Percentiles rank a stretch among this genome's conserved stretches.
These are phyloP conservation scores for Sporothrix luriei DNA, from an alignment of 2,329 filamentous ascomycete genomes.

Conservation along the genomic window DNA sequence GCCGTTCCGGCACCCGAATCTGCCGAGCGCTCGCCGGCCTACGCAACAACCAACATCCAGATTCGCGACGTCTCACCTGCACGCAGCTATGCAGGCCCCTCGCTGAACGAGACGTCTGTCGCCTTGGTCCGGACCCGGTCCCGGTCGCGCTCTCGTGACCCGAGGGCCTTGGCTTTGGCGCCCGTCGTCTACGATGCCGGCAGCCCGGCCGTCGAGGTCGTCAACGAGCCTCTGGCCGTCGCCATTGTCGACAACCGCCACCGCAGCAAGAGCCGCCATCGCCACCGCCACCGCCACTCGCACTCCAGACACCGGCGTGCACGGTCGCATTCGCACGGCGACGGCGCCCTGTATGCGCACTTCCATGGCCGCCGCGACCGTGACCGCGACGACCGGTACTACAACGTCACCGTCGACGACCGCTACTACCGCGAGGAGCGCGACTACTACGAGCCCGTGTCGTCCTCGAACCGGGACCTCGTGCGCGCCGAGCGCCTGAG, in stretches of 20 bases:
- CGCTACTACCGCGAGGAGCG: constrained; percentile 62
- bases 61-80: constrained; percentile 55
- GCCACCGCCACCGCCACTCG: constrained; percentile 35
- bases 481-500: constrained; percentile 60
- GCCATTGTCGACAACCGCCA: constrained; percentile 39
- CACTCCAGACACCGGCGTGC: constrained; percentile 36
- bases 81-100: constrained; percentile 39
- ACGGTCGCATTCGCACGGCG: constrained; percentile 45
- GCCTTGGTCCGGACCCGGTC: constrained; percentile 32
- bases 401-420: constrained; percentile 45
- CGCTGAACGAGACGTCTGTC: constrained; percentile 10
- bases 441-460: constrained; percentile 61
- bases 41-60: constrained; percentile 48
- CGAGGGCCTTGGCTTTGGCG: constrained; percentile 35
- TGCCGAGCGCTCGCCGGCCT: not conserved
- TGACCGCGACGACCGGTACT: constrained; percentile 46
- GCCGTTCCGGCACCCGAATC: not conserved
- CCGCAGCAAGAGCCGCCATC: constrained; percentile 27
- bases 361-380: constrained; percentile 73
- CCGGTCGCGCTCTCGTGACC: constrained; percentile 31
- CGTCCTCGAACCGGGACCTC: constrained; percentile 53
- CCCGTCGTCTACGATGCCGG: constrained; percentile 49
- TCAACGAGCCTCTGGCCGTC: constrained; percentile 48
- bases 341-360: constrained; percentile 64
- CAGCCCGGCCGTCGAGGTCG: constrained; percentile 41